Evolutionary conservation across 306 rosid genomes (phyloP).

Genomic region (Inga oerstediana): DNA sequence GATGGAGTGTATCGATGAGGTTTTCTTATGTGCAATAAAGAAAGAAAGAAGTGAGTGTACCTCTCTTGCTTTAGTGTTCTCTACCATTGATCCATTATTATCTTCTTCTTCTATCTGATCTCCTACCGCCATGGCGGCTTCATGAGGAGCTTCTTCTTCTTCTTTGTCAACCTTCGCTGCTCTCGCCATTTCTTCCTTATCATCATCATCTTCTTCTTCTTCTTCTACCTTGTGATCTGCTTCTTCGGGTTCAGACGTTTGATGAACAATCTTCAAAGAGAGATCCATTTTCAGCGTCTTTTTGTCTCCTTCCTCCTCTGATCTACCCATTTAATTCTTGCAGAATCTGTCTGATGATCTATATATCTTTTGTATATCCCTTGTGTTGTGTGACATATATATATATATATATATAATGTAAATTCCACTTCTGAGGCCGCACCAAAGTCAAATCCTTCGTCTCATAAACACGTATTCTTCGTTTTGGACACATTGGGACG

Average conservation of each 20-base stretch:
- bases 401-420: constrained; percentile 12
- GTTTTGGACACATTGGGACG: constrained; percentile 72
- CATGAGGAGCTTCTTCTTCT: constrained; percentile 38
- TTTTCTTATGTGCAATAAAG: background rate
- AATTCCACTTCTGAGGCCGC: constrained; percentile 69
- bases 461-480: constrained; percentile 56
- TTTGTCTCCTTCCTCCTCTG: constrained; percentile 24
- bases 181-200: background rate
- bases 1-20: background rate
- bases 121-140: constrained; percentile 25
- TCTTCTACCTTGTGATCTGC: background rate
- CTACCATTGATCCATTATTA: constrained; percentile 56
- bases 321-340: constrained; percentile 42
- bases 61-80: constrained; percentile 53
- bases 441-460: constrained; percentile 89
- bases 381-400: background rate
- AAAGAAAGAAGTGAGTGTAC: constrained; percentile 22
- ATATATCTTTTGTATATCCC: background rate
- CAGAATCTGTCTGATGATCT: constrained; percentile 27
- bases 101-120: background rate
- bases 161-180: constrained; percentile 25
- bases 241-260: background rate
- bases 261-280: constrained; percentile 59
- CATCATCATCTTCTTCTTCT: constrained; percentile 4
- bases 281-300: constrained; percentile 68